Base-by-base conservation (phyloP, 139 green algal genomes). In the Axilococcus clingmanii region DNA sequence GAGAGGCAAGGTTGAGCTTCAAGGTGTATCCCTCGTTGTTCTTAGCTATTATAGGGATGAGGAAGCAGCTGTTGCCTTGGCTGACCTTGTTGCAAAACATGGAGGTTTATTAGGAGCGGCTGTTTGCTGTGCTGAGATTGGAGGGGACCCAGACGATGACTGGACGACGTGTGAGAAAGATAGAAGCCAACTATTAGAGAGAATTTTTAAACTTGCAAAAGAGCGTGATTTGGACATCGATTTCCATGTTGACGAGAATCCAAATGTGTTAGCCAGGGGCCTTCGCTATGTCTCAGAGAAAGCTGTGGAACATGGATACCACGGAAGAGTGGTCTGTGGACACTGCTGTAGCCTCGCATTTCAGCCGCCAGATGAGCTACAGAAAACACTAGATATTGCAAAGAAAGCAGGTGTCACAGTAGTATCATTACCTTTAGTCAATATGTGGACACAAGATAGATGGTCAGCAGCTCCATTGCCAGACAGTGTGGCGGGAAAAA, bases 231-330 rank as follows among this genome's bases (percentile, higher is more conserved):
- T 87, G 24, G 67, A 83, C 57, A 53, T 87, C 6, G 79, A 88
- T 58, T 88, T 88, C 52, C 79, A 88, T 65, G 61, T 71, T 3
- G 79, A 88, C 35, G 79, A 88, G 55, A 88, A 88, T 52, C 75
- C 78, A 19, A 88, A 88, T 54, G 69, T 72, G 44, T 31, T 45
- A 19, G 72, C 77, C 1, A 65, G 60, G 38, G 79, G 79, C 12
- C 64, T 88, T 61, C 64, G 70, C 5, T 68, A 83, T 52, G 63
- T 88, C 1, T 54, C 74, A 0, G 32, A 66, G n/a, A 81, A 84
- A 24, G 56, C 72, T 24, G 63, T 81, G 0, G 40, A 82, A 54
- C 65, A 81, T 55, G 57, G 59, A 23, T 86, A 79, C 42, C 56
- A 80, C 27, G 79, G 77, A 4, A 54, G 61, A 8, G 68, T 88